These are phyloP conservation scores for Botryosphaeria dothidea DNA, from an alignment of 2,329 filamentous ascomycete species.

Conservation along the genomic window DNA sequence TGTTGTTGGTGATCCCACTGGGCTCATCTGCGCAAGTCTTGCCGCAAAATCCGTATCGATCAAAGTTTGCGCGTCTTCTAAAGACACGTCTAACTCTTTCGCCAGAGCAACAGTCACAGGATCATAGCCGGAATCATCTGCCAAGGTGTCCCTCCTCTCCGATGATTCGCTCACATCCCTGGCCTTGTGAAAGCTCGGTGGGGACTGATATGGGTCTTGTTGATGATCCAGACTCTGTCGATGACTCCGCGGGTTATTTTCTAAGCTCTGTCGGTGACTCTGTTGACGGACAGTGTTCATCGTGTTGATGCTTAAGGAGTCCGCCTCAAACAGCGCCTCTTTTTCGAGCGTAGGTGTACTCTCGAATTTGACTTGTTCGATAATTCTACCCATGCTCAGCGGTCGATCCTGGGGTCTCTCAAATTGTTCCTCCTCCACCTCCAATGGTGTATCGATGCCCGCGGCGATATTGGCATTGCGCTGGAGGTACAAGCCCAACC, in stretches of 20 bases:
- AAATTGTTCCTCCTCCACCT: conserved; percentile 49
- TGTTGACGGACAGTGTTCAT: conserved; percentile 2
- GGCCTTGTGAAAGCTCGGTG: background rate
- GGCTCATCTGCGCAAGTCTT: conserved; percentile 17
- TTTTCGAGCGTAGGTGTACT: conserved; percentile 32
- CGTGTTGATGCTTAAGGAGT: conserved; percentile 3
- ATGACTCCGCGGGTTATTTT: background rate
- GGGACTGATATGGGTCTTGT: background rate
- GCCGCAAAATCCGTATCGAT: conserved; percentile 11
- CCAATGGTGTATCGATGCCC: conserved; percentile 44
- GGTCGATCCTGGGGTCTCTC: conserved; percentile 44
- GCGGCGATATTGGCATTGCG: conserved; percentile 49
- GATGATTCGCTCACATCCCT: background rate
- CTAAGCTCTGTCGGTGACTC: background rate
- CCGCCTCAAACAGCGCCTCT: background rate
- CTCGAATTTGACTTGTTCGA: conserved; percentile 48
- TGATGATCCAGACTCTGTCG: background rate
- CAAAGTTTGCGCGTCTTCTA: conserved; percentile 12
- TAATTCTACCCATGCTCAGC: conserved; percentile 40
- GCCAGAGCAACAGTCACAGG: background rate
- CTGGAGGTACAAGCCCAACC: conserved; percentile 48
- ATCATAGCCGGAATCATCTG: background rate
- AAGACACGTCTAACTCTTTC: conserved; percentile 10
- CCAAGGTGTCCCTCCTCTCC: background rate
- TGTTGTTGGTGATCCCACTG: conserved; percentile 1